Evolutionary conservation across 495 filamentous ascomycete species (phyloP).

Genomic region (Astrothelium subdiscretum): DNA sequence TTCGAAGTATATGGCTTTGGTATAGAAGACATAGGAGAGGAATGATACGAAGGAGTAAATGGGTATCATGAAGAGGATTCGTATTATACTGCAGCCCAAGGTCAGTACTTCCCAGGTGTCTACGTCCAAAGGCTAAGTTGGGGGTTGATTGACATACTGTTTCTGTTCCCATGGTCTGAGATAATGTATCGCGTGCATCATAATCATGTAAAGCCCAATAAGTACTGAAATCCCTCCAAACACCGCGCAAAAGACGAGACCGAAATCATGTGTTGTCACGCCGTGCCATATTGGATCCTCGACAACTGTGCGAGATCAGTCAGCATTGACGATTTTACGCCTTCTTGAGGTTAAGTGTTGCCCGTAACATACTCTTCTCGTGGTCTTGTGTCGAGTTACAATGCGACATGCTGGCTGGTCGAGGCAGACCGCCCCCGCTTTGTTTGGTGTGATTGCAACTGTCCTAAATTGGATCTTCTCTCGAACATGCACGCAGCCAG

Average conservation of each 20-base stretch:
- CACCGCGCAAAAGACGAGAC: conserved; percentile 36
- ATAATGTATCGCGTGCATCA: conserved; percentile 72
- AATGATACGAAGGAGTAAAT: conserved; percentile 71
- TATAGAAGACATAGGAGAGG: conserved; percentile 66
- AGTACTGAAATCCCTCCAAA: conserved; percentile 44
- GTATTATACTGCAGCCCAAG: conserved; percentile 50
- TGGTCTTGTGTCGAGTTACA: conserved; percentile 17
- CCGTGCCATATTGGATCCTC: conserved; percentile 17
- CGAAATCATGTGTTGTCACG: conserved; percentile 46
- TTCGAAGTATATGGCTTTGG: conserved; percentile 70
- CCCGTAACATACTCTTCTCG: neutral
- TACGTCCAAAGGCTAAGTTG: conserved; percentile 2
- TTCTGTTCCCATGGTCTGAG: conserved; percentile 71
- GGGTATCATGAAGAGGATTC: conserved; percentile 85
- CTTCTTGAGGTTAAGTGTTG: too few relatives aligned
- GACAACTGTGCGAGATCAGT: conserved; percentile 4
- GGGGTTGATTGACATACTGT: conserved; percentile 38
- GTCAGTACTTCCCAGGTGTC: conserved; percentile 7
- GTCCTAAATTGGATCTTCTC: neutral
- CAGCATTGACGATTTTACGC: too few relatives aligned
- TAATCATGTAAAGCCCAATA: conserved; percentile 53
- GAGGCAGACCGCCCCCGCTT: conserved; percentile 11
- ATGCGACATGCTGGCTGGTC: conserved; percentile 8
- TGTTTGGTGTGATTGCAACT: conserved; percentile 3
- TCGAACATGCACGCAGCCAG: neutral